Evolutionary conservation across 352 stramenopile species (phyloP).

Genomic region (Phytophthora agathidicida): DNA sequence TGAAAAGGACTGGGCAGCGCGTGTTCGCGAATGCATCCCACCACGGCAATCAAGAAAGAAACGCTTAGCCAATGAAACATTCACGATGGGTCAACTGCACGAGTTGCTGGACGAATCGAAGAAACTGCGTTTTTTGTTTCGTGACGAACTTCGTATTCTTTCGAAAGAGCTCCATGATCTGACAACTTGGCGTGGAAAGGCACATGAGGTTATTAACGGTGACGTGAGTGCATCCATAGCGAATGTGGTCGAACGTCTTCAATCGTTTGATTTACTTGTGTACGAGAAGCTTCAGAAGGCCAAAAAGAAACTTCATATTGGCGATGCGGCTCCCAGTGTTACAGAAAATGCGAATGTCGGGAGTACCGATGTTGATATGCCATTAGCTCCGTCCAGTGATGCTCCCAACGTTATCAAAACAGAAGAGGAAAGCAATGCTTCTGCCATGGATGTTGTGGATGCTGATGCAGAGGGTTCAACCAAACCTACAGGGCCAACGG

Average conservation of each 20-base stretch:
- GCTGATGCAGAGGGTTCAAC: constrained; percentile 26
- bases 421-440: constrained; percentile 15
- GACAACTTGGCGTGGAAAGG: constrained; percentile 64
- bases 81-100: constrained; percentile 64
- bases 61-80: constrained; percentile 62
- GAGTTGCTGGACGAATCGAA: constrained; percentile 64
- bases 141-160: constrained; percentile 77
- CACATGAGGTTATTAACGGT: constrained; percentile 51
- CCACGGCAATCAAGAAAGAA: constrained; percentile 85
- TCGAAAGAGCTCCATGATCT: constrained; percentile 79
- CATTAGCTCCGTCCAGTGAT: constrained; percentile 1
- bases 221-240: constrained; percentile 43
- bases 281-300: constrained; percentile 65
- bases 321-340: constrained; percentile 7
- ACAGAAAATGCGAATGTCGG: neutral
- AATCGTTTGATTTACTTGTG: constrained; percentile 66
- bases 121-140: constrained; percentile 71
- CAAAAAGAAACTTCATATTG: constrained; percentile 50
- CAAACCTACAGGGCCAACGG: neutral
- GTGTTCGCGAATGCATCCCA: constrained; percentile 75
- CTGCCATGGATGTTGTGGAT: constrained; percentile 39
- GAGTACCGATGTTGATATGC: constrained; percentile 14
- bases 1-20: constrained; percentile 71
- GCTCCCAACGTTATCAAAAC: constrained; percentile 10
- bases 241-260: constrained; percentile 49